Evolutionary conservation across 805 yeast species (phyloP), one percentile per base, ranked within the genome.

Genomic region (Candida succiphila): DNA sequence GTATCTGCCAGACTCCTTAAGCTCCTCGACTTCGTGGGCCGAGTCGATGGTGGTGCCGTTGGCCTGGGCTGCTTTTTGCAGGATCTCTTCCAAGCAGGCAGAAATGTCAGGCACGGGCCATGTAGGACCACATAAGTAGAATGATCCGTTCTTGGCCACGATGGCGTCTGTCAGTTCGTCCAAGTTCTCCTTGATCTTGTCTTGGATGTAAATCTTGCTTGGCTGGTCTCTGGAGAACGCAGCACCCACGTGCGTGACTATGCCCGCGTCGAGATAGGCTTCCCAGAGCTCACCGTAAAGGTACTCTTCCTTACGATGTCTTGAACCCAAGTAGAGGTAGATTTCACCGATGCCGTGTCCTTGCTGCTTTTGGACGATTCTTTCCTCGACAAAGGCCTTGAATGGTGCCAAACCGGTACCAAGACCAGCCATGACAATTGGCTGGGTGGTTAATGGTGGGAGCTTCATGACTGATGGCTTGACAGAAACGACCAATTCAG

Each of bases 61-160:
- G 43, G 63, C 65, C 33, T 63, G 65, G 18, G 95, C 94, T 42
- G 84, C 95, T 30, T 71, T 69, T 17, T 59, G 58, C 33, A 87
- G 69, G 46, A 89, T 81, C 43, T 85, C 95, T 51, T 81, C 81
- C 45, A 89, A 65, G 48, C 95, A 94, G 29, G 79, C 81, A 34
- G 95, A 83, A 48, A 89, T 83, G 56, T 88, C 96, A 9, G 97
- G 96, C 51, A 89, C 96, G 23, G 97, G 97, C 97, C 97, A 89
- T 2, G 96, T 89, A 28, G 97, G 97, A 41, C 97, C 97, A 75
- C 97, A 89, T 55, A 89, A 69, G 64, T 89, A 89, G 73, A 89
- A 89, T 18, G 87, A 78, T 37, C 97, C 97, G 37, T 78, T 64
- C 61, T 87, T 70, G 42, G 65, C 62, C 29, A 78, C 80, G 58